Evolutionary conservation across 2,329 filamentous ascomycete species (phyloP), one percentile per base, ranked within the genome.

Genomic region (Pyrenophora graminea): DNA sequence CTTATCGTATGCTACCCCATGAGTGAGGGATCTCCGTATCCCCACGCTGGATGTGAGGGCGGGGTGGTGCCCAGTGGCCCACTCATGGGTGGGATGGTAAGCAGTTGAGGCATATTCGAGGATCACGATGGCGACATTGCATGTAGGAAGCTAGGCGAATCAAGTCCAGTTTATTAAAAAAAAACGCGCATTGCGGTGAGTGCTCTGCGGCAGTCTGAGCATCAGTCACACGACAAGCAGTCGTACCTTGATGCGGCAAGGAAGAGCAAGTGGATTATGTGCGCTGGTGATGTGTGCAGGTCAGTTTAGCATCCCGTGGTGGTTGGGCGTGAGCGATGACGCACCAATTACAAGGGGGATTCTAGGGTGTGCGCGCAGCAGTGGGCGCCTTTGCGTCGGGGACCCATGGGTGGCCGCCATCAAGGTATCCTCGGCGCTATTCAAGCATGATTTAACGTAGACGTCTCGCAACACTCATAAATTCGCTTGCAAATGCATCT

Each of bases 331-430:
- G 27, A 30, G 27, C 45, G 25, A 55, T 62, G 63, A 66, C 58
- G 61, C 39, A 56, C 63, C 63, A 64, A 64, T 66, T 49, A 47
- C 61, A 57, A 48, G 55, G 56, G 44, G 48, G 36, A 36, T 17
- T 33, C 36, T 31, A 48, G 54, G 58, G 62, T 61, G 61, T 64
- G 61, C 61, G 52, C 50, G 32, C 48, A 45, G 39, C 55, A 49
- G 45, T 56, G 51, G 47, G 51, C 48, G 51, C 48, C 46, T 49
- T 47, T 47, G 55, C 25, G 27, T 32, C 40, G 49, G 15, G 15
- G 15, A 15, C 15, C 15, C 15, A 15, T 15, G 15, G 15, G 15
- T 15, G 15, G 49, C 61, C 63, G 63, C 61, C 63, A 64, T 61
- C 63, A 66, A 32, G 61, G 63, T 64, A 40, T 53, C 53, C 53